phyloP scores from a whole-genome alignment of 805 yeast species.

The Cyberlindnera mrakii region DNA sequence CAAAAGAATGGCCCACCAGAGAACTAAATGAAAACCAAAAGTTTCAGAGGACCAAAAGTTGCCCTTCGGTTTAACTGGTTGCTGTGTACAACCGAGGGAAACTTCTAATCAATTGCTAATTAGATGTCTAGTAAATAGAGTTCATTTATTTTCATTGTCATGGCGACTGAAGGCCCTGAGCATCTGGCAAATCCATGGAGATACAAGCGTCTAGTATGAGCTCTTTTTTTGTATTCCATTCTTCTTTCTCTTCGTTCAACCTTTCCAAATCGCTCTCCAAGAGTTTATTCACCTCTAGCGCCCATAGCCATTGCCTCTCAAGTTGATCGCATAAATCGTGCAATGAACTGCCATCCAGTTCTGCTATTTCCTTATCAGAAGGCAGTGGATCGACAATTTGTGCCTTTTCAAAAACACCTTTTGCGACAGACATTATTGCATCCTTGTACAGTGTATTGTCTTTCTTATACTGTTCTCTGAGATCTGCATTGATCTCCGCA shows the following conservation, averaged over 20 bases:
- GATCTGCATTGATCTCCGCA: conserved; percentile 19
- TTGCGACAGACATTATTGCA: conserved; percentile 5
- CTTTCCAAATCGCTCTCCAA: conserved; percentile 27
- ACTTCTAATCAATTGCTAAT: no score
- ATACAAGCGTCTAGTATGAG: conserved; percentile 37
- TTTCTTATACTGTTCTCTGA: conserved; percentile 15
- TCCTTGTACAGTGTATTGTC: conserved; percentile 6
- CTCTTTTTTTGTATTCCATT: conserved; percentile 36
- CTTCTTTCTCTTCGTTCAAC: conserved; percentile 28
- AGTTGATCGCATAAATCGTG: conserved; percentile 24
- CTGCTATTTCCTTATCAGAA: conserved; percentile 12
- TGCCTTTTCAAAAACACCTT: conserved; percentile 7
- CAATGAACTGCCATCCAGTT: conserved; percentile 8
- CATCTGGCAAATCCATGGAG: conserved; percentile 22
- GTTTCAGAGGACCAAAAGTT: no score
- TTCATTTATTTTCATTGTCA: not conserved
- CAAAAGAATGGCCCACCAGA: no score
- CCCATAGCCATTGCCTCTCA: conserved; percentile 31
- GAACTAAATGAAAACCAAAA: no score
- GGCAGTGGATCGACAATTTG: conserved; percentile 14
- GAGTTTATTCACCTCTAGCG: conserved; percentile 32
- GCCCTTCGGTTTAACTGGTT: no score
- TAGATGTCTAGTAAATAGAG: no score
- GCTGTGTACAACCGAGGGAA: no score
- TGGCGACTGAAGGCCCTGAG: not conserved